Base-by-base conservation (phyloP, 225 moss, liverwort and hornwort species). In the Ulota crispa region DNA sequence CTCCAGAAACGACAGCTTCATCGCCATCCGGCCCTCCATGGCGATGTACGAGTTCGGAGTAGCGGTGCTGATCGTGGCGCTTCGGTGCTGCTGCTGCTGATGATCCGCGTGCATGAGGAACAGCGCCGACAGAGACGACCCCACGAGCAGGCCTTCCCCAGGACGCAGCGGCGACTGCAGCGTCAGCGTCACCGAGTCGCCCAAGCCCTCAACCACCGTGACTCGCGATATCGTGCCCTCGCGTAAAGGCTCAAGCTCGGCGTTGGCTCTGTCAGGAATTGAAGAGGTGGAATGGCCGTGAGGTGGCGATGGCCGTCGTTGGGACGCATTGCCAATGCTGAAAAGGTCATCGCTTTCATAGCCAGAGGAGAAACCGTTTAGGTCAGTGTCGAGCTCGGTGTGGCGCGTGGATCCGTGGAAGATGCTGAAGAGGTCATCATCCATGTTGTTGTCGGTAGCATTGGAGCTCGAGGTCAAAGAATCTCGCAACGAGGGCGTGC, bases 261-360 rank as follows among this genome's bases (percentile, higher is more conserved):
- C 11, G n/a, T n/a, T n/a, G 6, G 67, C 21, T 42, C 30, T 55
- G 47, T 52, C 28, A 47, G 23, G 70, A 68, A 69, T 75, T 30
- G 37, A 59, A 54, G 41, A 36, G 36, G n/a, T 41, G n/a, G 64
- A 81, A 45, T 43, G 76, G 15, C 16, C 13, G 47, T 0, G 16
- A 8, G 78, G 43, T 28, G 65, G 73, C 34, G 77, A 70, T 56
- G 65, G 32, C 30, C 56, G 67, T 8, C 83, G 70, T 15, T 41
- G 6, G 23, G 87, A 78, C 19, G 68, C 82, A 57, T 88, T 85
- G 57, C 83, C 75, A 12, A 90, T 90, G 77, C 90, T 88, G 80
- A 90, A 90, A 2, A 90, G 86, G 37, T 90, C 90, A 67, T 88
- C 88, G 66, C 90, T 90, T 27, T 90, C 90, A 79, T 90, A 90